Conservation (phyloP, 2,329 filamentous ascomycete species). For the Aspergillus nomiae region DNA sequence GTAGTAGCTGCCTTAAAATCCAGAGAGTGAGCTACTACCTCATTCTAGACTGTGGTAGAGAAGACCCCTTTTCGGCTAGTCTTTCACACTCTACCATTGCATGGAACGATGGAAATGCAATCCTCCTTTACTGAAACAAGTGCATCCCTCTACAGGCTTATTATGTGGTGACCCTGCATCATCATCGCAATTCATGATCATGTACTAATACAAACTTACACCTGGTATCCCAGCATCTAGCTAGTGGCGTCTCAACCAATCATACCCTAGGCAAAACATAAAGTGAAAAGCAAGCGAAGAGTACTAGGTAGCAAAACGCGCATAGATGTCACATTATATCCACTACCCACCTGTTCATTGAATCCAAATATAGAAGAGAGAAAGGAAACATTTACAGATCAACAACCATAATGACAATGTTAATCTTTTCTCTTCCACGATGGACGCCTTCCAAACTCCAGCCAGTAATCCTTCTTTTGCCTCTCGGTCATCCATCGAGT, state of each 20-base stretch:
- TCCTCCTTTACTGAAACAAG: background rate
- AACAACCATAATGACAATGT: background rate
- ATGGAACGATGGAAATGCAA: background rate
- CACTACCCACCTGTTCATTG: background rate
- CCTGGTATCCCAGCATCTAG: background rate
- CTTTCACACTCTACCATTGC: background rate
- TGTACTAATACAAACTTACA: background rate
- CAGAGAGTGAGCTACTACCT: background rate
- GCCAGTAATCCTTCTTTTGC: background rate
- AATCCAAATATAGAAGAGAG: background rate
- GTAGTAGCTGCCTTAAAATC: background rate
- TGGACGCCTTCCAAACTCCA: slow-evolving; percentile 13
- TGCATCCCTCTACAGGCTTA: background rate
- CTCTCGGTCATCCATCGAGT: background rate
- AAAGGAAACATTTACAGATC: background rate
- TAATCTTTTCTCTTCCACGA: background rate
- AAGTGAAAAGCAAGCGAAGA: background rate
- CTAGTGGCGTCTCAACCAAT: background rate
- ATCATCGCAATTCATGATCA: background rate
- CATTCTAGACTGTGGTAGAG: background rate
- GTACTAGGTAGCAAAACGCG: background rate
- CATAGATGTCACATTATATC: background rate
- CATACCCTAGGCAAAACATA: background rate
- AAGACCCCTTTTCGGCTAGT: background rate
- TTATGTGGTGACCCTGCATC: background rate